Evolutionary conservation across 805 yeast genomes (phyloP).

Genomic region (Wickerhamiella spandovensis): DNA sequence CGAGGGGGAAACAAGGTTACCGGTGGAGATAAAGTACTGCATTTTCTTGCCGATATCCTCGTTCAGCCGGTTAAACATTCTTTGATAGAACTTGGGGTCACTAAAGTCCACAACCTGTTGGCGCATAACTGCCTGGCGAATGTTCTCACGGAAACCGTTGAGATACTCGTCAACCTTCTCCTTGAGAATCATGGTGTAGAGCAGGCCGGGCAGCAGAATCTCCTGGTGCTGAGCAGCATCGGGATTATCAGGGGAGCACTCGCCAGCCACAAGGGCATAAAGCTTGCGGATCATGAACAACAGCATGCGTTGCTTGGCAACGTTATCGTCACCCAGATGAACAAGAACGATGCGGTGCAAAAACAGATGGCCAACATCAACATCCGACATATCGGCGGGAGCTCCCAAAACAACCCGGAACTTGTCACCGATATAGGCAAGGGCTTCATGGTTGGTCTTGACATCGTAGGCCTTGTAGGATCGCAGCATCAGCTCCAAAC

Average conservation of each 20-base stretch:
- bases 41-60: constrained; percentile 91
- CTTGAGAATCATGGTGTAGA: constrained; percentile 91
- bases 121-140: constrained; percentile 68
- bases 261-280: constrained; percentile 91
- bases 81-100: constrained; percentile 69
- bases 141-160: constrained; percentile 54
- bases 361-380: constrained; percentile 81
- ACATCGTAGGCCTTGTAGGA: constrained; percentile 72
- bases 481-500: constrained; percentile 84
- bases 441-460: constrained; percentile 72
- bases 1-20: constrained; percentile 91
- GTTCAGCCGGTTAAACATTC: constrained; percentile 66
- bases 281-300: constrained; percentile 92
- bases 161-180: constrained; percentile 93
- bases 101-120: constrained; percentile 67
- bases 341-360: constrained; percentile 76
- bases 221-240: constrained; percentile 99
- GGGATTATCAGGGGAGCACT: constrained; percentile 93
- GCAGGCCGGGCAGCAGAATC: constrained; percentile 85
- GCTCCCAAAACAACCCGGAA: constrained; percentile 89
- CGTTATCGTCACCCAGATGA: constrained; percentile 51
- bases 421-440: constrained; percentile 90
- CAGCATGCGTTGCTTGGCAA: constrained; percentile 75
- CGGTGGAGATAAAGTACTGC: constrained; percentile 90
- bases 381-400: constrained; percentile 74